Percentiles rank a stretch among this genome's conserved stretches.
Evolutionary conservation across 306 rosid species (phyloP).

Genomic region (Oemleria cerasiformis): DNA sequence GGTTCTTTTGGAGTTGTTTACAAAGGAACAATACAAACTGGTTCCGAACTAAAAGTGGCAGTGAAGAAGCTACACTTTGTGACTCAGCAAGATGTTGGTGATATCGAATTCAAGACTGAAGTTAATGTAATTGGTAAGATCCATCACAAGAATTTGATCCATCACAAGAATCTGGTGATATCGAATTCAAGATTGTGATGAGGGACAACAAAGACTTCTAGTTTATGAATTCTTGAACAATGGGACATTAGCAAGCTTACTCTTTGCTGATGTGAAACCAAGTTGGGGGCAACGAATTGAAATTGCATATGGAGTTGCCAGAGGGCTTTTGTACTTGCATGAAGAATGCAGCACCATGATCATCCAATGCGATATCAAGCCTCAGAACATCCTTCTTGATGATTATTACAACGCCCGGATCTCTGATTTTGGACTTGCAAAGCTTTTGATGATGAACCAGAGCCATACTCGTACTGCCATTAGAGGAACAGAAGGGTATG

Average conservation of each 20-base stretch:
- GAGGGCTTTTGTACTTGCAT: constrained; percentile 33
- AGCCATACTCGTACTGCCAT: constrained; percentile 23
- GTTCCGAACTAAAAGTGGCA: constrained; percentile 9
- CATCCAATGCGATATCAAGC: constrained; percentile 43
- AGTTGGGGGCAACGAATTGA: constrained; percentile 21
- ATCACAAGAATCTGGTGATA: constrained; percentile 40
- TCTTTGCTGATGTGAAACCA: constrained; percentile 21
- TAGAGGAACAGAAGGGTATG: constrained; percentile 43
- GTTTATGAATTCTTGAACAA: constrained; percentile 45
- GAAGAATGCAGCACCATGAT: constrained; percentile 31
- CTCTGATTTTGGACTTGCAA: constrained; percentile 35
- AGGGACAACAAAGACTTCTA: constrained; percentile 27
- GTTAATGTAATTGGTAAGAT: constrained; percentile 33
- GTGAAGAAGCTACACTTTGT: constrained; percentile 32
- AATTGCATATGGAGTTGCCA: constrained; percentile 18
- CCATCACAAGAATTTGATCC: no score
- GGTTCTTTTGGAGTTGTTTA: constrained; percentile 36
- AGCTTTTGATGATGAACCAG: constrained; percentile 25
- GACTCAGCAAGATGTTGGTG: constrained; percentile 18
- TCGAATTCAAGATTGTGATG: constrained; percentile 21
- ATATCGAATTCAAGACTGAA: constrained; percentile 35
- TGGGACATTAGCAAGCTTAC: constrained; percentile 31
- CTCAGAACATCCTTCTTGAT: constrained; percentile 36
- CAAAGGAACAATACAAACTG: constrained; percentile 10
- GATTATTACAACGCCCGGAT: constrained; percentile 15